Percentiles rank a stretch among this genome's conserved stretches.
Evolutionary conservation across 2,329 filamentous ascomycete genomes (phyloP).

Genomic region (Nannizzia gypsea): DNA sequence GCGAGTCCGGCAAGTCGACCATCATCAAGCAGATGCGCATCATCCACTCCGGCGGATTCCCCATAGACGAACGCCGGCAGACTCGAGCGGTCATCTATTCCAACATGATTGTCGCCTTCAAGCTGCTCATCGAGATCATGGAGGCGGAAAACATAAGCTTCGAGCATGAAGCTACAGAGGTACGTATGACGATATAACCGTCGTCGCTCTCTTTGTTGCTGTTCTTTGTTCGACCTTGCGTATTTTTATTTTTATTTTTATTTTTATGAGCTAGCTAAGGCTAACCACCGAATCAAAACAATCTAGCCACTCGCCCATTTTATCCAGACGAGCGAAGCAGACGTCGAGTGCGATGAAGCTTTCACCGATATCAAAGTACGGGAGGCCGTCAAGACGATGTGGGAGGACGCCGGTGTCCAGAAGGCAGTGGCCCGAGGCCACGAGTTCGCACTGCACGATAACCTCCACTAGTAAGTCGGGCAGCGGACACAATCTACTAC

Average conservation of each 20-base stretch:
- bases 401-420: slow-evolving; percentile 73
- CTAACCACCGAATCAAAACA: background rate
- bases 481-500: slow-evolving; percentile 26
- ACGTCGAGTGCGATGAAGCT: slow-evolving; percentile 69
- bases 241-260: too few species aligned
- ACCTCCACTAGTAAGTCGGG: slow-evolving; percentile 64
- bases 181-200: slow-evolving; percentile 23
- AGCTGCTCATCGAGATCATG: slow-evolving; percentile 85
- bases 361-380: slow-evolving; percentile 54
- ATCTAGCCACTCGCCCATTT: slow-evolving; percentile 62
- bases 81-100: slow-evolving; percentile 93
- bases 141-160: slow-evolving; percentile 69
- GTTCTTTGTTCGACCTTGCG: background rate
- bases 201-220: background rate
- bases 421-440: slow-evolving; percentile 85
- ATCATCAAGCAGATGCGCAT: slow-evolving; percentile 99
- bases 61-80: slow-evolving; percentile 76
- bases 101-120: slow-evolving; percentile 86
- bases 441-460: slow-evolving; percentile 93
- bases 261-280: too few species aligned
- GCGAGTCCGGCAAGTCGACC: slow-evolving; percentile 91
- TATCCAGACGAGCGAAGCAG: slow-evolving; percentile 60
- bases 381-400: slow-evolving; percentile 69
- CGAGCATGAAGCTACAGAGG: slow-evolving; percentile 66
- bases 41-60: slow-evolving; percentile 89